Base-by-base conservation (phyloP, 257 asterid species). In the Scutellaria minor region DNA sequence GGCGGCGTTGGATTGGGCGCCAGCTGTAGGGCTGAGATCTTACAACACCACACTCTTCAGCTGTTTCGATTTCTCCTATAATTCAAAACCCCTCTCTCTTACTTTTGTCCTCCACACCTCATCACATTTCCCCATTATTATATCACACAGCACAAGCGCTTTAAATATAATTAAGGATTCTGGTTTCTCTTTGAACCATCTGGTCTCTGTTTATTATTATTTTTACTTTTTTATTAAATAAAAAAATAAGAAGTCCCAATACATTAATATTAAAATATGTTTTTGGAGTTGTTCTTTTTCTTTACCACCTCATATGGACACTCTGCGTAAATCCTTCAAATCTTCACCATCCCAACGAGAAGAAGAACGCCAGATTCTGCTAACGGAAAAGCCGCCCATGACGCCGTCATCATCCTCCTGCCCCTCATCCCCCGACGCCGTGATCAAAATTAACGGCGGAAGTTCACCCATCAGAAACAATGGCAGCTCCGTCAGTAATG, bases 321-420 rank as follows among this genome's bases (percentile, higher is more conserved):
- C 77, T 1, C 73, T 80, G 59, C 79, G 79, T 1, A 77, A 73
- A 68, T 80, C 84, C 2, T 72, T 80, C 68, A 80, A 68, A 68
- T 80, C 82, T 31, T 52, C 82, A 2, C 69, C 5, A 6, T 54
- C 79, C 2, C 66, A 44, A 2, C 57, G 6, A 35, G 76, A 63
- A 35, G 84, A 80, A n/a, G 84, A 80, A 12, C 80, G 75, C 53
- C 85, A 64, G 66, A 75, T 75, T 78, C 77, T 78, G 58, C 13
- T 74, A 3, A 70, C 82, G 10, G 72, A 46, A 12, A 73, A 51
- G 3, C 72, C 85, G 47, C 46, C 51, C 42, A 56, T 69, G 80
- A 1, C 71, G 66, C 22, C 85, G 5, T 18, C 85, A 13, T 73
- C 86, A 35, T 71, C 80, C 73, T 6, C 75, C 59, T 2, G 75